Evolutionary conservation across 1,284 basidiomycete genomes (phyloP).

Genomic region (Irpex sp.): DNA sequence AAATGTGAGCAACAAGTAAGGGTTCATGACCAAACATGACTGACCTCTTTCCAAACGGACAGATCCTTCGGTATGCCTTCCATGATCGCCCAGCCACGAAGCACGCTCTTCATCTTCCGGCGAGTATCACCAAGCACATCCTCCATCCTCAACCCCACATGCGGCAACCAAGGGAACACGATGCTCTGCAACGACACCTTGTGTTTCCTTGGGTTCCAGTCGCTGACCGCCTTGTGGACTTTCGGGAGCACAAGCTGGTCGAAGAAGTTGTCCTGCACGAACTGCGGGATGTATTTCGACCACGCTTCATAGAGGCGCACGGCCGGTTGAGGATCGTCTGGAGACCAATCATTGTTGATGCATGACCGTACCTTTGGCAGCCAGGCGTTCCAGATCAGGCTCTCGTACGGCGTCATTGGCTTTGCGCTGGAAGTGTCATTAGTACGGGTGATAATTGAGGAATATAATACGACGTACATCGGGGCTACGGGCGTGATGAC

Average conservation of each 20-base stretch:
- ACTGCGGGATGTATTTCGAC: conserved; percentile 81
- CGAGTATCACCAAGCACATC: conserved; percentile 81
- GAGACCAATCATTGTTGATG: conserved; percentile 92
- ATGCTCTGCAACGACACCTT: conserved; percentile 67
- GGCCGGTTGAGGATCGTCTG: conserved; percentile 66
- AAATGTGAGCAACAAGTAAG: conserved; percentile 7
- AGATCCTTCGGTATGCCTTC: conserved; percentile 77
- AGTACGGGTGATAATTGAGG: no score
- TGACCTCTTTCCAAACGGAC: conserved; percentile 74
- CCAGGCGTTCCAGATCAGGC: conserved; percentile 92
- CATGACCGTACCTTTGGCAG: conserved; percentile 87
- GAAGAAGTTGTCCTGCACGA: conserved; percentile 91
- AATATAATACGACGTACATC: no score
- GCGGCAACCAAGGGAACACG: conserved; percentile 94
- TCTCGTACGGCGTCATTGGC: conserved; percentile 94
- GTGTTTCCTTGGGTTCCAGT: conserved; percentile 64
- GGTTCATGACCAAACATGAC: conserved; percentile 26
- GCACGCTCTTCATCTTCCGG: conserved; percentile 73
- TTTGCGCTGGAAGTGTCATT: conserved; percentile 50
- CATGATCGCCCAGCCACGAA: conserved; percentile 74
- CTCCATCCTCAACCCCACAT: conserved; percentile 76
- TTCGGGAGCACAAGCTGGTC: conserved; percentile 96
- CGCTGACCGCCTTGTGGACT: conserved; percentile 75
- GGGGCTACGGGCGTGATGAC: conserved; percentile 26
- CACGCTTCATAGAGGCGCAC: conserved; percentile 86